A percentile compares a stretch with the other conserved stretches of the same genome.
Conservation (phyloP, 768 basidiomycete species). For the Agrocybe chaxingu region DNA sequence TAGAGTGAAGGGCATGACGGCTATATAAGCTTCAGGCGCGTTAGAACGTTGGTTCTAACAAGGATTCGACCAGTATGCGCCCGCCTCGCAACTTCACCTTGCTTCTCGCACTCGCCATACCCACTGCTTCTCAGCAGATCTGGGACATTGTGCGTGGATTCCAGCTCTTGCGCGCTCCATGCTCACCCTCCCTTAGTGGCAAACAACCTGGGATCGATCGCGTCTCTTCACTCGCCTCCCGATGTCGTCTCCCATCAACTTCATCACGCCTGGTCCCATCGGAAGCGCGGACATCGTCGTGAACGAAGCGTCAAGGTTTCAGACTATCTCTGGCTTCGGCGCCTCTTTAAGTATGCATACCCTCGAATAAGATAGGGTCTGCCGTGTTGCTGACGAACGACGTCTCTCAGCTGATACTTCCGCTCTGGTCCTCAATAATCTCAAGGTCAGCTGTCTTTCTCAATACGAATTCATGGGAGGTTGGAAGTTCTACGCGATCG, state of each 20-base stretch:
- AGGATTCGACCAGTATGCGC: too few species aligned
- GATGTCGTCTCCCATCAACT: conserved; percentile 51
- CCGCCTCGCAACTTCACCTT: too few species aligned
- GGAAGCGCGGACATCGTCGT: conserved; percentile 64
- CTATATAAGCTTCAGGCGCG: too few species aligned
- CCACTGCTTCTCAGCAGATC: conserved; percentile 45
- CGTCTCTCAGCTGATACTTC: too few species aligned
- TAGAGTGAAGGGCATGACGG: too few species aligned
- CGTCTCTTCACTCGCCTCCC: conserved; percentile 49
- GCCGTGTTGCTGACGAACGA: too few species aligned
- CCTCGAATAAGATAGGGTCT: too few species aligned
- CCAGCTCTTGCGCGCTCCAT: conserved; percentile 2
- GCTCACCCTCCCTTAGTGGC: conserved; percentile 39
- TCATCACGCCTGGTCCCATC: conserved; percentile 50
- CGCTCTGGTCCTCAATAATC: conserved; percentile 53
- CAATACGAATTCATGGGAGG: too few species aligned
- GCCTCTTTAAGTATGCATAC: conserved; percentile 68
- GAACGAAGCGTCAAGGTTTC: conserved; percentile 51
- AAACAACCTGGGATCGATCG: conserved; percentile 53
- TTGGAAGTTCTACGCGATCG: too few species aligned
- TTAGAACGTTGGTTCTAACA: too few species aligned
- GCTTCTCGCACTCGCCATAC: background rate
- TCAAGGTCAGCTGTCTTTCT: too few species aligned
- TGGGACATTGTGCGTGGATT: conserved; percentile 45
- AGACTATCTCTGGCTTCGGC: conserved; percentile 67